phyloP scores from a whole-genome alignment of 495 filamentous ascomycete species.

The Trichoderma virens region DNA sequence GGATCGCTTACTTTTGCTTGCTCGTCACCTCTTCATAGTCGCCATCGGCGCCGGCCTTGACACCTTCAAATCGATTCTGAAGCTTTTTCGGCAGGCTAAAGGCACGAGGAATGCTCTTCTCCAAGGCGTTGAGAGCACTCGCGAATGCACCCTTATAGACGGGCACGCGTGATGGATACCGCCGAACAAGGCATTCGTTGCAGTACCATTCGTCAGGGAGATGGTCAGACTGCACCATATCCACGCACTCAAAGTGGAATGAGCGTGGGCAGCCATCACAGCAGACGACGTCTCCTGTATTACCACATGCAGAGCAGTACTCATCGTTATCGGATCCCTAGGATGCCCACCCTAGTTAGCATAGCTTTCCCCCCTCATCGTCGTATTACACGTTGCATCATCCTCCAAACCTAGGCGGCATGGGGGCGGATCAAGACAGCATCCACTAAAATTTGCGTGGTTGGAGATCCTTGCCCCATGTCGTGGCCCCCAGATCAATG shows the following conservation, averaged over 20 bases:
- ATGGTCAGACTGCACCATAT: slow-evolving; percentile 53
- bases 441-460: slow-evolving; percentile 7
- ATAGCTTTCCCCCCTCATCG: not conserved
- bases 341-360: slow-evolving; percentile 2
- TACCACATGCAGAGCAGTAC: slow-evolving; percentile 73
- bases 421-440: not conserved
- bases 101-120: slow-evolving; percentile 58
- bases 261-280: slow-evolving; percentile 84
- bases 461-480: slow-evolving; percentile 10
- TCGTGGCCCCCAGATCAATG: slow-evolving; percentile 1
- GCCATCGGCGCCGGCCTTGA: slow-evolving; percentile 64
- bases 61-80: slow-evolving; percentile 65
- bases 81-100: slow-evolving; percentile 63
- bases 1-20: slow-evolving; percentile 24
- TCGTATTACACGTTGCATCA: slow-evolving; percentile 7
- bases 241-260: slow-evolving; percentile 79
- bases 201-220: slow-evolving; percentile 80
- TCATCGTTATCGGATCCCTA: slow-evolving; percentile 65
- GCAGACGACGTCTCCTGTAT: slow-evolving; percentile 76
- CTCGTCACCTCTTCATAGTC: slow-evolving; percentile 59
- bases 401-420: not conserved
- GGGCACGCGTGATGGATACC: slow-evolving; percentile 26
- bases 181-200: slow-evolving; percentile 52
- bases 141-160: slow-evolving; percentile 46
- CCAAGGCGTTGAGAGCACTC: slow-evolving; percentile 48